These are phyloP conservation scores for Hyaloperonospora arabidopsidis DNA, from an alignment of 352 stramenopile genomes.

Conservation along the genomic window DNA sequence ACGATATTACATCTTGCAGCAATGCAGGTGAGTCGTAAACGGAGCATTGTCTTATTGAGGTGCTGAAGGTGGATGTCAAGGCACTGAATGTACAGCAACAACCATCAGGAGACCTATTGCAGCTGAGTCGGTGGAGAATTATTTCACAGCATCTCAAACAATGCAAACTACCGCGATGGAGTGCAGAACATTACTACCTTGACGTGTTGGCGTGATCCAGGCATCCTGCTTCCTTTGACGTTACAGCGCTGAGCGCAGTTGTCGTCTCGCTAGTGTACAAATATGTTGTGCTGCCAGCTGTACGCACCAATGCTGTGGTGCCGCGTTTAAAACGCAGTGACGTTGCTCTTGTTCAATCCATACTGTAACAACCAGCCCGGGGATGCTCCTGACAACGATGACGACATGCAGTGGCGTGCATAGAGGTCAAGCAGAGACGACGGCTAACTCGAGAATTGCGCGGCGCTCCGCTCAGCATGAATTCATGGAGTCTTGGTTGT, in stretches of 20 bases:
- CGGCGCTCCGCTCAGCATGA: conserved; percentile 15
- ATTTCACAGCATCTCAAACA: conserved; percentile 50
- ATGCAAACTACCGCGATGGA: conserved; percentile 15
- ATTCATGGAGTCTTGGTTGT: conserved; percentile 64
- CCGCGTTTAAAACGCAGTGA: conserved; percentile 52
- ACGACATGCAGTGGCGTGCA: conserved; percentile 42
- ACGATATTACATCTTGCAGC: conserved; percentile 78
- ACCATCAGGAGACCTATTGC: conserved; percentile 52
- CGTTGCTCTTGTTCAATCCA: conserved; percentile 61
- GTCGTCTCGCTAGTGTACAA: conserved; percentile 36
- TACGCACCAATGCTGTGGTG: conserved; percentile 50
- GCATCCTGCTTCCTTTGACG: conserved; percentile 57
- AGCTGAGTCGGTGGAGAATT: conserved; percentile 42
- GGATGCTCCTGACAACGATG: conserved; percentile 30
- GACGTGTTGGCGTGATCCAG: conserved; percentile 45
- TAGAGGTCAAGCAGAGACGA: conserved; percentile 32
- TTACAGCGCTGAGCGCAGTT: conserved; percentile 48
- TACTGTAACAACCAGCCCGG: conserved; percentile 54
- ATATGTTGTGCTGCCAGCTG: conserved; percentile 37
- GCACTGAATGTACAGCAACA: conserved; percentile 43
- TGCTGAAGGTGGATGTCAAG: conserved; percentile 53
- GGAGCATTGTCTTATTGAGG: conserved; percentile 74
- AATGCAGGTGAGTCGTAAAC: conserved; percentile 58
- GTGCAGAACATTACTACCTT: conserved; percentile 55
- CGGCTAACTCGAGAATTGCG: conserved; percentile 12